Conservation (phyloP, 345 rosid species). For the Trapa incisa region DNA sequence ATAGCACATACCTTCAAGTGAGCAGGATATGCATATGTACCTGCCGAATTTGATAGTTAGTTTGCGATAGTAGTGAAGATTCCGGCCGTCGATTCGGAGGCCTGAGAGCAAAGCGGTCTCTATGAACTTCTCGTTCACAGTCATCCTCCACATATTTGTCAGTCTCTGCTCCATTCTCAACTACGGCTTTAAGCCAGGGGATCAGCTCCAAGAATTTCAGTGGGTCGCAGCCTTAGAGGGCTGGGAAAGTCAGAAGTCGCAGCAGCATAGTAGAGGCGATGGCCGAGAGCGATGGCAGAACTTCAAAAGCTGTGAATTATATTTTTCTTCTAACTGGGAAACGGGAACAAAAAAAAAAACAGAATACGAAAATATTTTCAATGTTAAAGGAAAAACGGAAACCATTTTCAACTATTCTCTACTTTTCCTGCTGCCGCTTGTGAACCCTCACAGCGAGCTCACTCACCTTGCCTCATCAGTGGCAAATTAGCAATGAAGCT, state of each 20-base stretch:
- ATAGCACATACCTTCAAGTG: neutral
- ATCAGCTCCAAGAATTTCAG: no score
- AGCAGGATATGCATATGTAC: conserved; percentile 20
- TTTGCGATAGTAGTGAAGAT: conserved; percentile 71
- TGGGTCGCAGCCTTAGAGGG: no score
- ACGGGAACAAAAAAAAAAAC: neutral
- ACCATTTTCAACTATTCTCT: neutral
- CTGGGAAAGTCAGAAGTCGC: neutral
- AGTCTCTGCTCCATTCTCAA: conserved; percentile 58
- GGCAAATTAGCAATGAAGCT: conserved; percentile 17
- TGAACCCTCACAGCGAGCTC: neutral
- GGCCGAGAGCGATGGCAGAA: neutral
- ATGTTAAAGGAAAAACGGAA: neutral
- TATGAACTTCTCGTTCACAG: conserved; percentile 73
- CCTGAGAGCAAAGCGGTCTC: conserved; percentile 74
- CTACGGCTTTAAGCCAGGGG: no score
- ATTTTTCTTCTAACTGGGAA: no score
- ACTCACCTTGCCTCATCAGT: conserved; percentile 3
- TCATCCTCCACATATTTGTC: conserved; percentile 64
- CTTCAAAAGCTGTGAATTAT: neutral
- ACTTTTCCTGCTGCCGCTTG: neutral
- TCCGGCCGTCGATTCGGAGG: conserved; percentile 78
- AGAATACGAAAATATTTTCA: neutral
- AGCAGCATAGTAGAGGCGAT: neutral
- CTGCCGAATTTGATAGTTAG: conserved; percentile 74